A percentile compares a stretch with the other conserved stretches of the same genome.
phyloP scores from a whole-genome alignment of 768 basidiomycete genomes.

The Amyloporia xantha region DNA sequence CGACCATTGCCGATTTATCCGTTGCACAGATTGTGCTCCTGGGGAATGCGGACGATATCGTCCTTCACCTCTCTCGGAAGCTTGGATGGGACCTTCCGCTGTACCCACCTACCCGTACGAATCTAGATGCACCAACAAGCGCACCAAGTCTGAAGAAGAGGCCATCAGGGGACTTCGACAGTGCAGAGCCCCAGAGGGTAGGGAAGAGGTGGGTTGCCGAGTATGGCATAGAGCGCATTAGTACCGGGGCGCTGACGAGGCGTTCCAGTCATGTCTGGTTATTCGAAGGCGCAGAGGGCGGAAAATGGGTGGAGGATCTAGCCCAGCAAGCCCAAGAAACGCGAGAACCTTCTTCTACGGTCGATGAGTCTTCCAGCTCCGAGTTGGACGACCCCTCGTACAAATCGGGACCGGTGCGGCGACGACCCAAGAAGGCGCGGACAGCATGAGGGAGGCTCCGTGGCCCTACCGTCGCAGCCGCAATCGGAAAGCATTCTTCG shows the following conservation, averaged over 20 bases:
- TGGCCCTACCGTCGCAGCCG: constrained; percentile 50
- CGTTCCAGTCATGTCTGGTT: constrained; percentile 70
- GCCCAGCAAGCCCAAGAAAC: constrained; percentile 18
- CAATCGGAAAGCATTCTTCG: constrained; percentile 76
- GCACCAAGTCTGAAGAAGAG: constrained; percentile 40
- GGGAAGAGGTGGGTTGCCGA: constrained; percentile 49
- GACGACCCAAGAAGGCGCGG: constrained; percentile 13
- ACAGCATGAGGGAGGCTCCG: constrained; percentile 3
- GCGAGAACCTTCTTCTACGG: neutral
- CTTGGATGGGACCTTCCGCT: constrained; percentile 68
- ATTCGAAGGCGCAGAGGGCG: constrained; percentile 80
- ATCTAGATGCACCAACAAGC: constrained; percentile 17
- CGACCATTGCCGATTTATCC: constrained; percentile 2
- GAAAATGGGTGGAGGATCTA: constrained; percentile 62
- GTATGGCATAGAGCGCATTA: neutral
- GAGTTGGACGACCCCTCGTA: neutral
- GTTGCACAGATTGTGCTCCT: constrained; percentile 60
- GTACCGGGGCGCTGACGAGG: neutral
- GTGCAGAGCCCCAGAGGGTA: constrained; percentile 45
- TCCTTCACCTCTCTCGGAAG: constrained; percentile 59
- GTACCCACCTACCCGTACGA: constrained; percentile 1
- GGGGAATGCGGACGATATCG: constrained; percentile 83
- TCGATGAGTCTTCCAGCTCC: neutral
- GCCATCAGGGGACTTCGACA: constrained; percentile 38
- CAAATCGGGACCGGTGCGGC: neutral